These are phyloP conservation scores for Chalciporus sphaerocephalus DNA, from an alignment of 768 basidiomycete species.

Conservation along the genomic window DNA sequence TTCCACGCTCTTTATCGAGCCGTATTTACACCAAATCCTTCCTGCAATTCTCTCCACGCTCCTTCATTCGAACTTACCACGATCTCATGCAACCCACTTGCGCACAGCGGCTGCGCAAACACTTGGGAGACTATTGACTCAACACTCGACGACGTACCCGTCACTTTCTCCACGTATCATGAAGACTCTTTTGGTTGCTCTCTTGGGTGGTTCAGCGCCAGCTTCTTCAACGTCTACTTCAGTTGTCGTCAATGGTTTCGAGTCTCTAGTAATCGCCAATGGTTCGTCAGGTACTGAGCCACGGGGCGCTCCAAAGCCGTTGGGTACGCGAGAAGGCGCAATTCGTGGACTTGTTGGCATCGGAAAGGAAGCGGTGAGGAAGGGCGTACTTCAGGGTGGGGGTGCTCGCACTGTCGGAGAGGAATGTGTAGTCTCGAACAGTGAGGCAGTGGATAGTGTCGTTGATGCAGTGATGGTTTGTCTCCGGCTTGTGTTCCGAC, in stretches of 20 bases:
- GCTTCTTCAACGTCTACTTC: conserved; percentile 11
- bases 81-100: conserved; percentile 62
- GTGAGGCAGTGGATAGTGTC: conserved; percentile 40
- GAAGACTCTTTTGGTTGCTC: conserved; percentile 87
- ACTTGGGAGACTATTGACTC: conserved; percentile 73
- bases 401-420: conserved; percentile 72
- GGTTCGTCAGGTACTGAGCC: conserved; percentile 39
- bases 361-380: conserved; percentile 78
- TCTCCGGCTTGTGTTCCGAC: conserved; percentile 1
- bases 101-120: conserved; percentile 82
- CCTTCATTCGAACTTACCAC: conserved; percentile 80
- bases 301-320: conserved; percentile 46
- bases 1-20: conserved; percentile 86
- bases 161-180: conserved; percentile 84
- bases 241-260: conserved; percentile 24
- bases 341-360: conserved; percentile 82
- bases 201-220: conserved; percentile 40
- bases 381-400: conserved; percentile 77
- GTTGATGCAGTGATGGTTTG: conserved; percentile 61
- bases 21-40: conserved; percentile 94
- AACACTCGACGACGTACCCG: conserved; percentile 86
- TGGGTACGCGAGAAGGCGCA: conserved; percentile 85
- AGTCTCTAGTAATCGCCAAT: conserved; percentile 22
- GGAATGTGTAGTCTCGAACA: conserved; percentile 43
- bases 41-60: conserved; percentile 90